Conservation (phyloP, 2,329 filamentous ascomycete species). For the Zymoseptoria passerinii region DNA sequence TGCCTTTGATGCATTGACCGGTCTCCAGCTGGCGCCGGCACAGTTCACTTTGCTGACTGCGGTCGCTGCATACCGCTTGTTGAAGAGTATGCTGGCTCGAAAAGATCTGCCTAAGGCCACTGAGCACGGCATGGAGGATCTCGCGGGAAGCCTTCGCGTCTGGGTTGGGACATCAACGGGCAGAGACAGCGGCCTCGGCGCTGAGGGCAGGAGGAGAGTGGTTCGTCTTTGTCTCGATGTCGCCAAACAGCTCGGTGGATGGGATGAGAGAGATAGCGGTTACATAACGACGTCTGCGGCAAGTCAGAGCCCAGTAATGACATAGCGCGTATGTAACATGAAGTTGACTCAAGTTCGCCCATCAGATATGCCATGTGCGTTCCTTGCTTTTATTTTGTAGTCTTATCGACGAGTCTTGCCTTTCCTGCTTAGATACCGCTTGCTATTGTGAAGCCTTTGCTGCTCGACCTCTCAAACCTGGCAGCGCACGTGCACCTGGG, state of each 20-base stretch:
- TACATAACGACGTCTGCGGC: slow-evolving; percentile 17
- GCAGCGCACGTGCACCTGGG: not conserved
- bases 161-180: slow-evolving; percentile 41
- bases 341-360: not conserved
- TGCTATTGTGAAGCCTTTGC: not conserved
- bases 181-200: slow-evolving; percentile 32
- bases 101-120: slow-evolving; percentile 23
- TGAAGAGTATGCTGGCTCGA: slow-evolving; percentile 30
- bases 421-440: not conserved
- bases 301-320: slow-evolving; percentile 9
- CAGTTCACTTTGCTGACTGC: slow-evolving; percentile 40
- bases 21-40: slow-evolving; percentile 32
- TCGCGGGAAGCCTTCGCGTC: slow-evolving; percentile 37
- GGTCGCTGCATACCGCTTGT: slow-evolving; percentile 36
- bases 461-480: not conserved
- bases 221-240: slow-evolving; percentile 36
- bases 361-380: not conserved
- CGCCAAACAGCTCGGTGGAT: slow-evolving; percentile 36
- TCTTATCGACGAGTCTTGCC: not conserved
- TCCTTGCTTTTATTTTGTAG: not conserved
- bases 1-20: slow-evolving; percentile 34
- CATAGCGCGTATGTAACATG: not conserved
- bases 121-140: slow-evolving; percentile 35
- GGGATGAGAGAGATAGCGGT: slow-evolving; percentile 23
- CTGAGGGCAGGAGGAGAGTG: slow-evolving; percentile 32